A percentile compares a stretch with the other conserved stretches of the same genome.
These are phyloP conservation scores for Malus hybrid DNA, from an alignment of 331 rosid genomes.

Conservation along the genomic window DNA sequence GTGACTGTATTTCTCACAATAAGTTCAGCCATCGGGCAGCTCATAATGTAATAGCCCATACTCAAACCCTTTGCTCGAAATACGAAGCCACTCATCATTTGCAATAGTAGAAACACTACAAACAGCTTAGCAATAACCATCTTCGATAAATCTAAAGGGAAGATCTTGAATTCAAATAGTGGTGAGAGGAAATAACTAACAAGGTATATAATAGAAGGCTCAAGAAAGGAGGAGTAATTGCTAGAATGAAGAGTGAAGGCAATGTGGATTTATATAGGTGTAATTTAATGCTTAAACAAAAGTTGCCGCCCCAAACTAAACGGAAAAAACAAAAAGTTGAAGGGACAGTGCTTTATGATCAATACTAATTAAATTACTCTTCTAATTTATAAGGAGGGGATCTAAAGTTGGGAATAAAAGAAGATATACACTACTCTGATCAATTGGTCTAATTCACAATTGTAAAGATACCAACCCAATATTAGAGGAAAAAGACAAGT, in stretches of 20 bases:
- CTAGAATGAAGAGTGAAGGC: neutral
- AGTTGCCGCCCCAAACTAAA: neutral
- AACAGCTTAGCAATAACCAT: conserved; percentile 26
- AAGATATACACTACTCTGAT: no score
- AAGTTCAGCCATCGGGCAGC: conserved; percentile 55
- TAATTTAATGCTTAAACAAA: neutral
- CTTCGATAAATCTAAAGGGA: conserved; percentile 12
- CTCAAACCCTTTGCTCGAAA: conserved; percentile 33
- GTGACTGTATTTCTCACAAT: conserved; percentile 40
- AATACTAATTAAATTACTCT: no score
- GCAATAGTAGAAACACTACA: conserved; percentile 19
- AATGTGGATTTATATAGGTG: neutral
- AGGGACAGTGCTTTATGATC: conserved; percentile 28
- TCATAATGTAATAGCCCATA: conserved; percentile 54
- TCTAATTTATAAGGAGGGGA: no score
- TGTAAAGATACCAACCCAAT: no score
- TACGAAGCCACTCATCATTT: conserved; percentile 25
- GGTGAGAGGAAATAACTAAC: neutral
- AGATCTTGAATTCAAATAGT: neutral
- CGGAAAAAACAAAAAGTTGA: neutral
- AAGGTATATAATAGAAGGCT: neutral
- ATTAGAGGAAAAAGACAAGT: no score
- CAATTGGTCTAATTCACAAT: no score
- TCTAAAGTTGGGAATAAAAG: no score
- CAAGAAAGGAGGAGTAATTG: neutral